These are phyloP conservation scores for Aulographum hederae DNA, from an alignment of 2,329 filamentous ascomycete species.

Conservation along the genomic window DNA sequence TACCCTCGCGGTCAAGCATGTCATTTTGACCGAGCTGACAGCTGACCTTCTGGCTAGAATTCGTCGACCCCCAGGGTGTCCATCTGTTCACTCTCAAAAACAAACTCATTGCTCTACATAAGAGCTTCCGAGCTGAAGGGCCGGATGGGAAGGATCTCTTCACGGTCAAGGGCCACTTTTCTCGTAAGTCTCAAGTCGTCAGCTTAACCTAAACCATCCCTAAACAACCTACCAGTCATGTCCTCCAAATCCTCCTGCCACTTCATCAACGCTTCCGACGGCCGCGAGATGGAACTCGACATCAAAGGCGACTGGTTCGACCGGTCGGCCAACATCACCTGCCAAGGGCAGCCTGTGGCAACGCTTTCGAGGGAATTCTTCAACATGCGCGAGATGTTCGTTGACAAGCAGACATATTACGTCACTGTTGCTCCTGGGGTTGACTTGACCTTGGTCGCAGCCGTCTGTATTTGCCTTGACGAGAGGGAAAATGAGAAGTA, in stretches of 20 bases:
- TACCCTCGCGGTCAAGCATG: too few species aligned
- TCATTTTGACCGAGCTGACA: too few species aligned
- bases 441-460: conserved; percentile 46
- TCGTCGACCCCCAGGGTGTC: too few species aligned
- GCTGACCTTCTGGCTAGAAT: too few species aligned
- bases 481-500: conserved; percentile 39
- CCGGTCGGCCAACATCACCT: conserved; percentile 36
- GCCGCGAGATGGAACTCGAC: conserved; percentile 26
- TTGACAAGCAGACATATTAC: conserved; percentile 46
- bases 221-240: conserved; percentile 31
- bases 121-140: too few species aligned
- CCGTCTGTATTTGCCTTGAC: conserved; percentile 50
- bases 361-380: conserved; percentile 40
- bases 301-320: conserved; percentile 47
- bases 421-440: conserved; percentile 45
- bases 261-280: conserved; percentile 32
- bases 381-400: conserved; percentile 38
- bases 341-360: conserved; percentile 34
- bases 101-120: too few species aligned
- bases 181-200: too few species aligned
- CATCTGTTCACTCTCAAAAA: too few species aligned
- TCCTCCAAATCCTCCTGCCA: conserved; percentile 36
- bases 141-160: too few species aligned
- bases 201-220: too few species aligned
- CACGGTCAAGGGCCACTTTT: too few species aligned